A percentile compares a stretch with the other conserved stretches of the same genome.
Conservation (phyloP, 73 alveolate genomes). For the Paramecium primaurelia region DNA sequence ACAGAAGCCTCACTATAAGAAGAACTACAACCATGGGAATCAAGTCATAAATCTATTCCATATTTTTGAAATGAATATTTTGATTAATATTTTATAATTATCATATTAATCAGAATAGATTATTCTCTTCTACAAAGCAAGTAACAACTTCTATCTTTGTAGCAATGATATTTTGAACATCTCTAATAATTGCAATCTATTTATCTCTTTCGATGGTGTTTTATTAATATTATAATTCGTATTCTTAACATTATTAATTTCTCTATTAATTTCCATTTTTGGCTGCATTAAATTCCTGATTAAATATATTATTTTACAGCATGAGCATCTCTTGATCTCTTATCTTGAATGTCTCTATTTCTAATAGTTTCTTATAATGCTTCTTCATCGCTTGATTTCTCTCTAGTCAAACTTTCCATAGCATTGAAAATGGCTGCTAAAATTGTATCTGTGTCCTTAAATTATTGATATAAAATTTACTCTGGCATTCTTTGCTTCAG, state of each 20-base stretch:
- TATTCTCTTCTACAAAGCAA: slow-evolving; percentile 26
- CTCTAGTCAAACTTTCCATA: slow-evolving; percentile 26
- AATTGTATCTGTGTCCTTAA: not conserved
- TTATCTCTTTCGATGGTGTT: slow-evolving; percentile 42
- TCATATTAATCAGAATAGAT: slow-evolving; percentile 32
- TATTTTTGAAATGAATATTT: not conserved
- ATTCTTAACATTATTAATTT: slow-evolving; percentile 6
- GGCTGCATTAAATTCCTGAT: slow-evolving; percentile 40
- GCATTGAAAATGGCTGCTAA: slow-evolving; percentile 37
- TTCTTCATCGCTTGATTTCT: slow-evolving; percentile 26
- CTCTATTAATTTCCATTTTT: slow-evolving; percentile 8
- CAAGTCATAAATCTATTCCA: not conserved
- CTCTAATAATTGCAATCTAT: slow-evolving; percentile 17
- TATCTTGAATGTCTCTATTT: slow-evolving; percentile 42
- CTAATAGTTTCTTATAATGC: slow-evolving; percentile 26
- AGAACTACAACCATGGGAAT: not conserved
- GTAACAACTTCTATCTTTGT: slow-evolving; percentile 47
- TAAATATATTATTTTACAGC: not conserved
- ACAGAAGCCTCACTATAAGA: not conserved
- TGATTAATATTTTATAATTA: not conserved
- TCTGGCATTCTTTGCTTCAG: slow-evolving; percentile 51
- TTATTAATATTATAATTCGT: slow-evolving; percentile 17
- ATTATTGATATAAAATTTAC: not conserved
- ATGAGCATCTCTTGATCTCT: slow-evolving; percentile 47
- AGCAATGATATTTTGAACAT: slow-evolving; percentile 34